Percentiles rank a stretch among this genome's conserved stretches.
These are phyloP conservation scores for Fusarium abutilonis DNA, from an alignment of 2,329 filamentous ascomycete genomes.

Conservation along the genomic window DNA sequence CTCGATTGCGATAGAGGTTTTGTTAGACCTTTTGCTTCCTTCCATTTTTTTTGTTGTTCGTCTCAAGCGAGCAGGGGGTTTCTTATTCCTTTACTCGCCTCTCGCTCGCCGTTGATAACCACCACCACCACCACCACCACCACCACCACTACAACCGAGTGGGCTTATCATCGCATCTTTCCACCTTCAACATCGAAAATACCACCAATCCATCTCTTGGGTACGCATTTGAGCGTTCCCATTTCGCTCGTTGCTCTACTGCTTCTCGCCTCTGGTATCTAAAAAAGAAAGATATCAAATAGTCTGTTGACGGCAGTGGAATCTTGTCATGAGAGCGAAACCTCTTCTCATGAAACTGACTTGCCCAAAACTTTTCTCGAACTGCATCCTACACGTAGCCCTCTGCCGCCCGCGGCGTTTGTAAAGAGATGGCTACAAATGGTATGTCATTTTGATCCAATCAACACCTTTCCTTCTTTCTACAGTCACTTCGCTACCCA, in stretches of 20 bases:
- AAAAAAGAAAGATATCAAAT: not conserved
- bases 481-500: not conserved
- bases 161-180: slow-evolving; percentile 44
- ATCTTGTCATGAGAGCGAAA: slow-evolving; percentile 40
- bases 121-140: not conserved
- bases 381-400: slow-evolving; percentile 39
- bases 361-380: slow-evolving; percentile 35
- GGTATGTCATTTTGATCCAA: slow-evolving; percentile 35
- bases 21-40: not conserved
- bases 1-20: slow-evolving; percentile 9
- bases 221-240: slow-evolving; percentile 12
- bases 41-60: slow-evolving; percentile 3
- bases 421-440: slow-evolving; percentile 48
- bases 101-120: slow-evolving; percentile 38
- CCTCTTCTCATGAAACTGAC: slow-evolving; percentile 30
- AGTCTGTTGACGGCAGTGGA: slow-evolving; percentile 8
- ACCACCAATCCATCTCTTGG: not conserved
- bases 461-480: not conserved
- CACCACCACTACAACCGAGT: slow-evolving; percentile 12
- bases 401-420: slow-evolving; percentile 34
- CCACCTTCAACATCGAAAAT: slow-evolving; percentile 27
- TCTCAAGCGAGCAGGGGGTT: slow-evolving; percentile 19
- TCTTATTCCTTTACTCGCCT: slow-evolving; percentile 21
- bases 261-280: slow-evolving; percentile 1
- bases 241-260: slow-evolving; percentile 21